Percentiles rank a stretch among this genome's conserved stretches.
Conservation (phyloP, 2,329 filamentous ascomycete species). For the Neopestalotiopsis clavispora region DNA sequence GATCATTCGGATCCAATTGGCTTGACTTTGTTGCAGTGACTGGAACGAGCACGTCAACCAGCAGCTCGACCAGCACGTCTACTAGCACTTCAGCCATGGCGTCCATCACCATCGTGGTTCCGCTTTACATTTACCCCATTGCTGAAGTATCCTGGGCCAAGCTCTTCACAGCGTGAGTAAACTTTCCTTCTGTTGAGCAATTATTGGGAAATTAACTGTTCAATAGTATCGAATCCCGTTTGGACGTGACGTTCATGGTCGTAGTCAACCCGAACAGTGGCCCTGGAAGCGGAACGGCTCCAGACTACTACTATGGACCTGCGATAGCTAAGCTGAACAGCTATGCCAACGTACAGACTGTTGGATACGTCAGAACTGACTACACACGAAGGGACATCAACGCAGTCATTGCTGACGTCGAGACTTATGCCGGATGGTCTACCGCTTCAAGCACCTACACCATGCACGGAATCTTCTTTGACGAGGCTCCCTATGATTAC, state of each 20-base stretch:
- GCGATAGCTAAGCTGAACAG: constrained; percentile 41
- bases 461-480: constrained; percentile 45
- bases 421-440: constrained; percentile 41
- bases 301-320: constrained; percentile 38
- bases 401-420: constrained; percentile 39
- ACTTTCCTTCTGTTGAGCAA: not conserved
- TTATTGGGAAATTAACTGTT: not conserved
- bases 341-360: constrained; percentile 40
- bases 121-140: constrained; percentile 1
- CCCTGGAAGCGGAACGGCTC: constrained; percentile 37
- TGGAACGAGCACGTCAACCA: not conserved
- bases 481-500: constrained; percentile 36
- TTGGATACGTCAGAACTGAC: constrained; percentile 46
- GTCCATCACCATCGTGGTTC: not conserved
- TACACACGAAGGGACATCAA: constrained; percentile 36
- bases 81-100: not conserved
- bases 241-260: constrained; percentile 14
- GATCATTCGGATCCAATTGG: not conserved
- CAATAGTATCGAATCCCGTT: not conserved
- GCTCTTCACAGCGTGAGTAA: not conserved
- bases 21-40: not conserved
- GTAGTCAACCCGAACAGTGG: constrained; percentile 35
- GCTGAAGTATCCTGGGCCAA: not conserved
- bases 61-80: not conserved
- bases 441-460: constrained; percentile 27